A percentile compares a stretch with the other conserved stretches of the same genome.
These are phyloP conservation scores for Colletotrichum sp. DNA, from an alignment of 2,329 filamentous ascomycete species.

Conservation along the genomic window DNA sequence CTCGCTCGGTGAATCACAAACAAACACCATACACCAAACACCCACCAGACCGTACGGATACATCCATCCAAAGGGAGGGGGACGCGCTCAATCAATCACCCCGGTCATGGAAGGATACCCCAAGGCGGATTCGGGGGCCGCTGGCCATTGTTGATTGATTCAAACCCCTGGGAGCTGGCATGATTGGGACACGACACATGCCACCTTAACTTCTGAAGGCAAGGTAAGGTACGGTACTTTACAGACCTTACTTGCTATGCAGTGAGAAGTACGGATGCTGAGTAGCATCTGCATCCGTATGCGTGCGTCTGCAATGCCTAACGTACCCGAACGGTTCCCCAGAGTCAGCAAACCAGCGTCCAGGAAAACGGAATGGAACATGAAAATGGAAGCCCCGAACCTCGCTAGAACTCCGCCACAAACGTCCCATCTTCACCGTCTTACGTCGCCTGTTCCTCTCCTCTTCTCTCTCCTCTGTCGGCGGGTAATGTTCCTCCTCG, in stretches of 20 bases:
- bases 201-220: background rate
- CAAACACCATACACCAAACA: background rate
- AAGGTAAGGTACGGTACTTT: background rate
- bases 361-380: background rate
- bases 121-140: background rate
- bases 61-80: background rate
- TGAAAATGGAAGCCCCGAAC: background rate
- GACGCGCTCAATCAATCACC: background rate
- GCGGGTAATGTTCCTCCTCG: background rate
- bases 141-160: background rate
- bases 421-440: background rate
- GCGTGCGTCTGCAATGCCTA: background rate
- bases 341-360: background rate
- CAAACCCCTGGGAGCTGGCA: background rate
- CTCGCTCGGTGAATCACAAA: background rate
- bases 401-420: background rate
- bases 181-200: background rate
- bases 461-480: background rate
- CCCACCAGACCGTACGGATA: background rate
- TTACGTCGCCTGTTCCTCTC: background rate
- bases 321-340: background rate
- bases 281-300: background rate
- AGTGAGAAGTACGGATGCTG: background rate
- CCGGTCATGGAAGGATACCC: background rate
- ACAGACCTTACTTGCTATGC: background rate